phyloP scores from a whole-genome alignment of 208 protist species.

The Leishmania arabica region DNA sequence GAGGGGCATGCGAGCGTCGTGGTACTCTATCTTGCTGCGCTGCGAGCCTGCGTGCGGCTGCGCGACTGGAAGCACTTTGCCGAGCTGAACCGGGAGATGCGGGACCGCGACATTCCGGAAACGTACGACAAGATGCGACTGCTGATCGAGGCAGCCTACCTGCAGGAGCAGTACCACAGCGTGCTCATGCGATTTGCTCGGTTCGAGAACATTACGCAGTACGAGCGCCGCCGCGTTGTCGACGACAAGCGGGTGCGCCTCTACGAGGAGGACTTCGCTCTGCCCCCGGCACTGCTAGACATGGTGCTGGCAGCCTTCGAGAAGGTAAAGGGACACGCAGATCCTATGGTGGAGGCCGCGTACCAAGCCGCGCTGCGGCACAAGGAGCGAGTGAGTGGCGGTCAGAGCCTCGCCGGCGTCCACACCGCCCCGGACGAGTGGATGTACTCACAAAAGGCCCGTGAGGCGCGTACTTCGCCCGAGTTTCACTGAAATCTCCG shows the following conservation, averaged over 20 bases:
- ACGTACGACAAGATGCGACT: slow-evolving; percentile 76
- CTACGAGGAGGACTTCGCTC: slow-evolving; percentile 64
- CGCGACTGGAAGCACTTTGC: slow-evolving; percentile 67
- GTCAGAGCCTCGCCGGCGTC: slow-evolving; percentile 14
- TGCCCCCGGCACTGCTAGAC: slow-evolving; percentile 52
- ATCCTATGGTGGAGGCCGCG: slow-evolving; percentile 49
- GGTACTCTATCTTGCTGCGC: slow-evolving; percentile 53
- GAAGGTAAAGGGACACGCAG: slow-evolving; percentile 41
- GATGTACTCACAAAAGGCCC: slow-evolving; percentile 62
- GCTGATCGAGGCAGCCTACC: slow-evolving; percentile 65
- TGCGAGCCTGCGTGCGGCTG: slow-evolving; percentile 62
- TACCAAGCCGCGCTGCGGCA: slow-evolving; percentile 49
- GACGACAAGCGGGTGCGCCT: slow-evolving; percentile 46
- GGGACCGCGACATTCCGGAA: slow-evolving; percentile 52
- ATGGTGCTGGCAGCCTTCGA: slow-evolving; percentile 65
- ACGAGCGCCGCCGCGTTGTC: slow-evolving; percentile 48
- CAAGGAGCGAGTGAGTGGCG: slow-evolving; percentile 29
- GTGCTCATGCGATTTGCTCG: slow-evolving; percentile 68
- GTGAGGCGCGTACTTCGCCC: slow-evolving; percentile 26
- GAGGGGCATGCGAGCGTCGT: slow-evolving; percentile 31
- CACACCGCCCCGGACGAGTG: slow-evolving; percentile 40
- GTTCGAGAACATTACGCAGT: slow-evolving; percentile 63
- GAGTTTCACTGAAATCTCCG: slow-evolving; percentile 16
- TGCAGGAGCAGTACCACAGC: slow-evolving; percentile 51
- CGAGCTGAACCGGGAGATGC: slow-evolving; percentile 60